Evolutionary conservation across 495 filamentous ascomycete genomes (phyloP), one percentile per base, ranked within the genome.

Genomic region (Hypoxylon trugodes): DNA sequence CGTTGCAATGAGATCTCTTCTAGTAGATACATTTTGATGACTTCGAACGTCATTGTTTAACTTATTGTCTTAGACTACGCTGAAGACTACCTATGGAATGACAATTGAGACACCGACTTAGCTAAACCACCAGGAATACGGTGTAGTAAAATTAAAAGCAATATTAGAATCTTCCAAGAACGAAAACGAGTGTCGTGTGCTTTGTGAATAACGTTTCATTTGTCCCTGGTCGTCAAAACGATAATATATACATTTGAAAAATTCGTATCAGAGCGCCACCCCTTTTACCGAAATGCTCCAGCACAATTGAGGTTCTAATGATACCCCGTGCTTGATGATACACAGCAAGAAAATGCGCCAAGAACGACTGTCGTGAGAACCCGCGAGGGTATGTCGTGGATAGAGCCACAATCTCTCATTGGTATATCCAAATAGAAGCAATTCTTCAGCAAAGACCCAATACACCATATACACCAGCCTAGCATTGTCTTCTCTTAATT

Each of bases 181-280:
- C 8, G n/a, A 25, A 26, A 41, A 16, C 13, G 4, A 19, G 40
- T 21, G 38, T 46, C 10, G 33, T 22, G 21, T 21, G 21, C 19
- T 13, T 40, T 47, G 16, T 22, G 21, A 61, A 36, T 18, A 53
- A 47, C 32, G 25, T 62, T 37, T 16, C 28, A 43, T 43, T 51
- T 25, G 10, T 38, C 16, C 35, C 37, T 37, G 46, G 58, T 60
- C 59, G 52, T 67, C 10, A 62, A 26, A 59, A 28, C 19, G 47
- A 47, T 43, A 57, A 67, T 66, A 67, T 67, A 51, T 67, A 67
- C 64, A 67, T 24, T 16, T 37, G 41, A 61, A 62, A 43, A 47
- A 15, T 19, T 52, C 58, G 38, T 32, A 33, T 40, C 37, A 18
- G 26, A 58, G 37, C 43, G 50, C 55, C 63, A 42, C 26, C n/a